Conservation (phyloP, 345 rosid genomes). For the Carallia pectinifolia region DNA sequence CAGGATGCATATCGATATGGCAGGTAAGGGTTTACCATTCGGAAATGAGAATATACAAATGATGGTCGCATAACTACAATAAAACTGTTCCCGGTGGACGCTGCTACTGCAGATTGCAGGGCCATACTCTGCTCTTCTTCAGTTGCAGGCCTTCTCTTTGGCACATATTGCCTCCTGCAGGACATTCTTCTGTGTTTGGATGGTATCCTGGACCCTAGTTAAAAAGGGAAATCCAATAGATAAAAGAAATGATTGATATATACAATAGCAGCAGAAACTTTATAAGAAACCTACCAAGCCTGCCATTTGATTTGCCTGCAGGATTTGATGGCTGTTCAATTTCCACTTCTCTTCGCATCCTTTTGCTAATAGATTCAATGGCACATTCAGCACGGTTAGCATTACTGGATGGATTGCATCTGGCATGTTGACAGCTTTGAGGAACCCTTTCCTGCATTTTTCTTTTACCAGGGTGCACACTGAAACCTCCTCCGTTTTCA, state of each 20-base stretch:
- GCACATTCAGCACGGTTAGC: too few species aligned
- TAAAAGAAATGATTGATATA: too few species aligned
- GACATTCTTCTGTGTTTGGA: too few species aligned
- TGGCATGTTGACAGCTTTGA: too few species aligned
- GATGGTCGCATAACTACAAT: conserved; percentile 44
- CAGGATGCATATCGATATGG: too few species aligned
- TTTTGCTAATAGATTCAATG: too few species aligned
- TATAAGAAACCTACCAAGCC: conserved; percentile 32
- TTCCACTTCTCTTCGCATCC: too few species aligned
- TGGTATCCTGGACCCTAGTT: too few species aligned
- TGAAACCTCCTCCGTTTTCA: conserved; percentile 30
- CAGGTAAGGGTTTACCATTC: conserved; percentile 31
- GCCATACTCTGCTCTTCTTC: conserved; percentile 28
- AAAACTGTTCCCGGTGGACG: conserved; percentile 32
- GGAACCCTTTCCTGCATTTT: conserved; percentile 1
- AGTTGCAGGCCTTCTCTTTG: conserved; percentile 32
- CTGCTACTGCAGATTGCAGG: conserved; percentile 32
- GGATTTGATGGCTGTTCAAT: background rate
- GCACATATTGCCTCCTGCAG: conserved; percentile 3
- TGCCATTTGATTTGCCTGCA: conserved; percentile 17
- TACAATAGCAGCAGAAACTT: background rate
- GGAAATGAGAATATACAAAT: conserved; percentile 36
- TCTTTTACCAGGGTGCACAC: conserved; percentile 26
- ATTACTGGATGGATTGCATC: too few species aligned
- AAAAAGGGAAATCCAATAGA: too few species aligned